Conservation (phyloP, 2,329 filamentous ascomycete species). For the Akanthomyces uredinophilus region DNA sequence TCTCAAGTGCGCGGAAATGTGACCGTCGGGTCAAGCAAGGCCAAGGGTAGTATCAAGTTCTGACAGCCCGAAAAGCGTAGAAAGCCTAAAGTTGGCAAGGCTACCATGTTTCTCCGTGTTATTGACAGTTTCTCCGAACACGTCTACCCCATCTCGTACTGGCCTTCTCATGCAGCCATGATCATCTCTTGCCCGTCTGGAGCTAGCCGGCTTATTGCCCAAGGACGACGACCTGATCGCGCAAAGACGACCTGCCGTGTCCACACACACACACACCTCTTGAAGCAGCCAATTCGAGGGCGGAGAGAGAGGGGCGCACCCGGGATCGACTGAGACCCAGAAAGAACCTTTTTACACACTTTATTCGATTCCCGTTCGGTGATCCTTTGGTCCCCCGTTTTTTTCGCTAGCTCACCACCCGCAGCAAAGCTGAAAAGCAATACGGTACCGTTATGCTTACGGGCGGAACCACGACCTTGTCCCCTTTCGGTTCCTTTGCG, state of each 20-base stretch:
- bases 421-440: slow-evolving; percentile 9
- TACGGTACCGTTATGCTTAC: background rate
- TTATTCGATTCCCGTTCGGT: slow-evolving; percentile 6
- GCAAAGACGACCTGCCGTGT: background rate
- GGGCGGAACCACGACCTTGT: background rate
- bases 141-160: background rate
- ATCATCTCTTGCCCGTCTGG: background rate
- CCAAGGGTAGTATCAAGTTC: background rate
- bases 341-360: background rate
- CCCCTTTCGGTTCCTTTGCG: background rate
- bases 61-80: background rate
- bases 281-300: background rate
- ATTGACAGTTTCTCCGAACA: slow-evolving; percentile 4
- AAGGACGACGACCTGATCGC: background rate
- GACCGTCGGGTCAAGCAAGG: background rate
- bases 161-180: background rate
- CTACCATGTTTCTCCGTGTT: slow-evolving; percentile 8
- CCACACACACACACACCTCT: no score
- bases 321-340: background rate
- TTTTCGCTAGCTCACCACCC: background rate
- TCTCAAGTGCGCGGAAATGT: background rate
- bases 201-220: background rate
- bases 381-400: slow-evolving; percentile 6
- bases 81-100: background rate
- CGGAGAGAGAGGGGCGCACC: background rate